Base-by-base conservation (phyloP, 305 asterid genomes). In the Ruellia speciosa region DNA sequence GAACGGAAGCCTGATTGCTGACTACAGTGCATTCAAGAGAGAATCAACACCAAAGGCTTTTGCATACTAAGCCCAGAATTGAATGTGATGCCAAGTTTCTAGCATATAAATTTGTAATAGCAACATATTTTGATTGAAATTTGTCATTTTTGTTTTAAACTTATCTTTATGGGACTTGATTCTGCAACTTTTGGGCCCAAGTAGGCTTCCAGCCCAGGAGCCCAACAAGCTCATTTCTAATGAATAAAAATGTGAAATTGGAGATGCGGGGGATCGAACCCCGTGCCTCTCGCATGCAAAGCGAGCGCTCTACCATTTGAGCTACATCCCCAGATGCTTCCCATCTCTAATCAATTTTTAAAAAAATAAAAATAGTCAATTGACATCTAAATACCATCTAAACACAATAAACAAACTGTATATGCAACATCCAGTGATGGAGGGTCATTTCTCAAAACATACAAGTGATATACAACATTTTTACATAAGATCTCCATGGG, bases 261-360 rank as follows among this genome's bases (percentile, higher is more conserved):
- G 90, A 87, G 93, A 85, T 90, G 96, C 93, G 82, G 96, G 94
- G 88, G 90, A 82, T 85, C 87, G 84, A 87, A 87, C 90, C 92
- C 96, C 85, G 94, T 90, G 87, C 95, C 96, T 88, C 95, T 85
- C 93, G 88, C 96, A 83, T 90, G 94, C 96, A 83, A 87, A 90
- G 93, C 90, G 88, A 85, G 95, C 94, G 83, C 96, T 90, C 94
- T 85, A 24, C 31, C 31, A 24, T 24, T 24, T 24, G 3, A 24
- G 31, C 31, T 4, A 24, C 31, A 24, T 24, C 31, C 31, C 31
- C 31, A 24, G 2, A 1, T 24, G 3, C 4, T 4, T 24, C 31
- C 4, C 31, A 24, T 24, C 4, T 24, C 4, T 4, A 2, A 24
- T 4, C 31, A 24, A 24, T 24, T 24, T 24, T 24, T 24, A 24